phyloP scores from a whole-genome alignment of 1,284 basidiomycete species.

The Inonotus obliquus region DNA sequence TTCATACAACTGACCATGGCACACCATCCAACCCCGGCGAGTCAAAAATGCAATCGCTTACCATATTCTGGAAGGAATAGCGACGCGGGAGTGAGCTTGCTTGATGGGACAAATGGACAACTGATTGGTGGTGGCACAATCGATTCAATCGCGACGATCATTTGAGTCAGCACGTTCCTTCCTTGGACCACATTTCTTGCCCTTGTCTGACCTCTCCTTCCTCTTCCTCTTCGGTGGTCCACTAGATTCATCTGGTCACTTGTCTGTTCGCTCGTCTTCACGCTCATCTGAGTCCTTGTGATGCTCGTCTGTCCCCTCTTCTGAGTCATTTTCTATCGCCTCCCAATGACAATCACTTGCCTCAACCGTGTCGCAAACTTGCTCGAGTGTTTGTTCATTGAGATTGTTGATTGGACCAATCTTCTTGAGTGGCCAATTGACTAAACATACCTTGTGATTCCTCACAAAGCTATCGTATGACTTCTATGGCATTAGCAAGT shows the following conservation, averaged over 20 bases:
- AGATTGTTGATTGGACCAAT: neutral
- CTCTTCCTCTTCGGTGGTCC: neutral
- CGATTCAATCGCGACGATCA: too few species aligned
- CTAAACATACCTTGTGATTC: neutral
- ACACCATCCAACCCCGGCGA: too few species aligned
- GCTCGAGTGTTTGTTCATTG: neutral
- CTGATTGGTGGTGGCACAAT: too few species aligned
- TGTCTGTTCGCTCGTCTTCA: too few species aligned
- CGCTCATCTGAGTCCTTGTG: neutral
- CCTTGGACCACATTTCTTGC: neutral
- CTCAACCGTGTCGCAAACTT: neutral
- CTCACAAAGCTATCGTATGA: neutral
- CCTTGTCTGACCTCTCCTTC: neutral
- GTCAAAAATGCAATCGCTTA: too few species aligned
- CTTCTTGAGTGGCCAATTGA: neutral
- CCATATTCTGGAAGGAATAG: too few species aligned
- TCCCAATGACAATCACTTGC: neutral
- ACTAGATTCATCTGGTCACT: too few species aligned
- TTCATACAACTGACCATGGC: too few species aligned
- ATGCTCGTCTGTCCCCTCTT: neutral
- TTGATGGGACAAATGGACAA: too few species aligned
- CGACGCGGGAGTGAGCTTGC: too few species aligned
- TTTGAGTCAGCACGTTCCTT: neutral
- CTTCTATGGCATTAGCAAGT: neutral
- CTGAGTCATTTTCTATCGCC: neutral